phyloP scores from a whole-genome alignment of 352 stramenopile species.

The Thalassiosira exigua region DNA sequence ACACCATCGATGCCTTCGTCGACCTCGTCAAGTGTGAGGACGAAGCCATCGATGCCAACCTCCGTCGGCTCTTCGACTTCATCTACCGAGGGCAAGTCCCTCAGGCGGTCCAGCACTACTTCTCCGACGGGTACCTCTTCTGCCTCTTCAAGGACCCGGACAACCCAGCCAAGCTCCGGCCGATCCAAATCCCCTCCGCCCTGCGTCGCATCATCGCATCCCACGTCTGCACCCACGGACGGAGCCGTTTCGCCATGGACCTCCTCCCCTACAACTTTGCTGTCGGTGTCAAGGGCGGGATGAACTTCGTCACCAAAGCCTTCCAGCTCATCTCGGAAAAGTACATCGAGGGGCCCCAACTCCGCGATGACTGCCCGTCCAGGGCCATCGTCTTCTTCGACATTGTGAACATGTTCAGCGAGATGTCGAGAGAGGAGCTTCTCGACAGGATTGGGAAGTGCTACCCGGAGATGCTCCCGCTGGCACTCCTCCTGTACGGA shows the following conservation, averaged over 20 bases:
- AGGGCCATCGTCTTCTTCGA: conserved; percentile 32
- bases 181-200: conserved; percentile 19
- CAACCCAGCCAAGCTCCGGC: conserved; percentile 17
- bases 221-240: background rate
- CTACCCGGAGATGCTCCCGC: background rate
- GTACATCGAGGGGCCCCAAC: conserved; percentile 7
- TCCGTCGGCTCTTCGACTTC: background rate
- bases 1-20: conserved; percentile 2
- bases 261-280: conserved; percentile 36
- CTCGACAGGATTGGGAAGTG: background rate
- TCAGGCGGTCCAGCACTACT: conserved; percentile 1
- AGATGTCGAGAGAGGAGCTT: conserved; percentile 27
- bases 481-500: conserved; percentile 22
- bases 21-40: background rate
- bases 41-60: background rate
- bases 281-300: conserved; percentile 3
- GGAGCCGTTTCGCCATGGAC: conserved; percentile 2
- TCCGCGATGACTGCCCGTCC: background rate
- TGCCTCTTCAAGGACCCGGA: conserved; percentile 19
- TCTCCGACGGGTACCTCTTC: conserved; percentile 12
- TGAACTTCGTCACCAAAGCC: conserved; percentile 11
- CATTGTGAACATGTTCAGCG: conserved; percentile 57
- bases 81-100: conserved; percentile 3
- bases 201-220: conserved; percentile 18
- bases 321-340: conserved; percentile 4